Evolutionary conservation across 805 yeast genomes (phyloP).

Genomic region (Ogataea philodendri): DNA sequence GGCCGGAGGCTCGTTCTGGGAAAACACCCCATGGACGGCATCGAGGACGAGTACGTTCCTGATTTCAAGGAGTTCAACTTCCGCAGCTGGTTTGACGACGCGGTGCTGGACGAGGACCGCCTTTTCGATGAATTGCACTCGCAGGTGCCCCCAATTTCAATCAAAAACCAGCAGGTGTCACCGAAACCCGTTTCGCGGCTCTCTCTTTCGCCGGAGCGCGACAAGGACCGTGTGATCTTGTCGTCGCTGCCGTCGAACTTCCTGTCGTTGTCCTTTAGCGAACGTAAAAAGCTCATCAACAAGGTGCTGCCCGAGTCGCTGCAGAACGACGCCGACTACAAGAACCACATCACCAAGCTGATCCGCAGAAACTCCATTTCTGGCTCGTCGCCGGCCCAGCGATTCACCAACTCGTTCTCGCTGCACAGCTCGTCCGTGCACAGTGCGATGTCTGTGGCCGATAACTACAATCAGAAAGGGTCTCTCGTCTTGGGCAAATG

Average conservation of each 20-base stretch:
- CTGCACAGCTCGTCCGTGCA: slow-evolving; percentile 9
- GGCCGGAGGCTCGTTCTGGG: slow-evolving; percentile 22
- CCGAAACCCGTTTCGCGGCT: slow-evolving; percentile 22
- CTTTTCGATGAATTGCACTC: slow-evolving; percentile 24
- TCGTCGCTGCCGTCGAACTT: slow-evolving; percentile 49
- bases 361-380: slow-evolving; percentile 28
- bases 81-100: slow-evolving; percentile 17
- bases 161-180: slow-evolving; percentile 15
- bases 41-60: slow-evolving; percentile 77
- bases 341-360: slow-evolving; percentile 31
- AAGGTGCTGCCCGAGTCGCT: slow-evolving; percentile 29
- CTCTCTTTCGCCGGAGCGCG: slow-evolving; percentile 34
- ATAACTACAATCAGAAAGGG: slow-evolving; percentile 59
- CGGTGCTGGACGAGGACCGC: slow-evolving; percentile 15
- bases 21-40: slow-evolving; percentile 39
- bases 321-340: slow-evolving; percentile 30
- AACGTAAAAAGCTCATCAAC: slow-evolving; percentile 39
- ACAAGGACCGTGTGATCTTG: slow-evolving; percentile 41
- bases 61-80: slow-evolving; percentile 45
- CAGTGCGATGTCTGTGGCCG: slow-evolving; percentile 12
- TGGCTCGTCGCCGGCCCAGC: slow-evolving; percentile 25
- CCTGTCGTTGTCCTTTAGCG: slow-evolving; percentile 51
- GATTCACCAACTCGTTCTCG: slow-evolving; percentile 24
- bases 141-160: slow-evolving; percentile 31
- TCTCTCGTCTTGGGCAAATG: slow-evolving; percentile 55